Conservation (phyloP, 2,329 filamentous ascomycete species). For the Aspergillus eucalypticola region DNA sequence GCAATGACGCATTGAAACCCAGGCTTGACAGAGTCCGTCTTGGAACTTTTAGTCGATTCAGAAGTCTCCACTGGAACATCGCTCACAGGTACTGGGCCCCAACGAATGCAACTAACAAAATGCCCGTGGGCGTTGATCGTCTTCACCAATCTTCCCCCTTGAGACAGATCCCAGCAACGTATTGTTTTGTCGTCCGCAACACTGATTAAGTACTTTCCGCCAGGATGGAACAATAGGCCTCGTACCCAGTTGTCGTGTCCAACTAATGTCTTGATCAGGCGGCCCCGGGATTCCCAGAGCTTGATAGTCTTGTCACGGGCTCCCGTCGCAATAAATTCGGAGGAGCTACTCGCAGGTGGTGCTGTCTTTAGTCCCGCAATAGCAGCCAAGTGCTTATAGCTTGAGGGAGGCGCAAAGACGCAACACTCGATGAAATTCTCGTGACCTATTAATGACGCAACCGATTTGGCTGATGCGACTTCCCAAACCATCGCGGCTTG, state of each 20-base stretch:
- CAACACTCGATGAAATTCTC: conserved; percentile 87
- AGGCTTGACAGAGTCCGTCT: neutral
- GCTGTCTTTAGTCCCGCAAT: conserved; percentile 82
- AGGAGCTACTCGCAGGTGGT: conserved; percentile 70
- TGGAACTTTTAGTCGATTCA: neutral
- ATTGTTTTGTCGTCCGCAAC: conserved; percentile 89
- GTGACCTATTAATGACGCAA: conserved; percentile 78
- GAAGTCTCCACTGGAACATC: neutral
- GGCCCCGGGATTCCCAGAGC: conserved; percentile 84
- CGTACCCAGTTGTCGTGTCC: conserved; percentile 97
- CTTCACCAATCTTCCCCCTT: conserved; percentile 89
- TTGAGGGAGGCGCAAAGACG: conserved; percentile 74
- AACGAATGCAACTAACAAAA: conserved; percentile 83
- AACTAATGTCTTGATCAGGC: conserved; percentile 76
- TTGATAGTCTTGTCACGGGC: conserved; percentile 88
- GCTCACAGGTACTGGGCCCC: conserved; percentile 64
- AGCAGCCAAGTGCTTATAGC: conserved; percentile 74
- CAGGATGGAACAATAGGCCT: conserved; percentile 82
- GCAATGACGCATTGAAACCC: neutral
- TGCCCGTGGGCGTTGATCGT: conserved; percentile 77
- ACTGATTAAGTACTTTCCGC: conserved; percentile 84
- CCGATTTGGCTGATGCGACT: conserved; percentile 70
- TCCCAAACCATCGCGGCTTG: conserved; percentile 85
- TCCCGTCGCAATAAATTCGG: conserved; percentile 87
- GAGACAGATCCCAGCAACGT: conserved; percentile 87